Percentiles rank a stretch among this genome's conserved stretches.
These are phyloP conservation scores for Coprinellus micaceus DNA, from an alignment of 768 basidiomycete genomes.

Conservation along the genomic window DNA sequence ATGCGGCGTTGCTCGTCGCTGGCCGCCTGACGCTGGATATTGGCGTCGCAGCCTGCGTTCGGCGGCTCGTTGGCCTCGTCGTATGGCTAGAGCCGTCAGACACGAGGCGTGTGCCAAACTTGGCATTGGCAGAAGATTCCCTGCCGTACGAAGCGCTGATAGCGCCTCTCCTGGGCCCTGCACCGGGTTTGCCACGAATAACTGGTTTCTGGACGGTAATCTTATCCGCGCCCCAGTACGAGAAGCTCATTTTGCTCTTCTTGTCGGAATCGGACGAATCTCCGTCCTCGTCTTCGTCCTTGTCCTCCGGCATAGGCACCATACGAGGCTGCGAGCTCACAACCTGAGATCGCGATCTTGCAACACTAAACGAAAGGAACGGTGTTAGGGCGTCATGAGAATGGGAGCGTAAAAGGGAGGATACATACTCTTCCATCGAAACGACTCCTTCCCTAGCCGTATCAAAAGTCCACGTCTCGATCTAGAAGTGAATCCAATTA, in stretches of 20 bases:
- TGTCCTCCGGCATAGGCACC: conserved; percentile 65
- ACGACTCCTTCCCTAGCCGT: conserved; percentile 79
- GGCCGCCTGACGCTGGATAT: conserved; percentile 33
- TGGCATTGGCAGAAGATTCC: conserved; percentile 87
- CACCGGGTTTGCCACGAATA: conserved; percentile 44
- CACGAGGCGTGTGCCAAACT: conserved; percentile 83
- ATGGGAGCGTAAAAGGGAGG: conserved; percentile 12
- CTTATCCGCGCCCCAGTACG: conserved; percentile 91
- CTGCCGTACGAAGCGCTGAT: conserved; percentile 60
- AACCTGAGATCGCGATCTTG: conserved; percentile 62
- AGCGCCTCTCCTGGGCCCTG: conserved; percentile 40
- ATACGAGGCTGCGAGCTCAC: conserved; percentile 58
- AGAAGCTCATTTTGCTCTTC: conserved; percentile 93
- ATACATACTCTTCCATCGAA: conserved; percentile 84
- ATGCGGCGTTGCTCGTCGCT: conserved; percentile 8
- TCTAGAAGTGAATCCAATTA: conserved; percentile 37
- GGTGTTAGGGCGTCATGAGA: neutral
- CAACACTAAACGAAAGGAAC: conserved; percentile 46
- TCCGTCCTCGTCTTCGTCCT: conserved; percentile 48
- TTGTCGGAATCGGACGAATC: conserved; percentile 85
- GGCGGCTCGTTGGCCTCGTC: conserved; percentile 60
- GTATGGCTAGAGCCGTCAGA: conserved; percentile 50
- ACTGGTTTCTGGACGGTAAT: conserved; percentile 81
- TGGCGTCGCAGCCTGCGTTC: conserved; percentile 48
- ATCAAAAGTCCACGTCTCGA: conserved; percentile 86